Evolutionary conservation across 2,329 filamentous ascomycete genomes (phyloP), one percentile per base, ranked within the genome.

Genomic region (Exophiala calicioides): DNA sequence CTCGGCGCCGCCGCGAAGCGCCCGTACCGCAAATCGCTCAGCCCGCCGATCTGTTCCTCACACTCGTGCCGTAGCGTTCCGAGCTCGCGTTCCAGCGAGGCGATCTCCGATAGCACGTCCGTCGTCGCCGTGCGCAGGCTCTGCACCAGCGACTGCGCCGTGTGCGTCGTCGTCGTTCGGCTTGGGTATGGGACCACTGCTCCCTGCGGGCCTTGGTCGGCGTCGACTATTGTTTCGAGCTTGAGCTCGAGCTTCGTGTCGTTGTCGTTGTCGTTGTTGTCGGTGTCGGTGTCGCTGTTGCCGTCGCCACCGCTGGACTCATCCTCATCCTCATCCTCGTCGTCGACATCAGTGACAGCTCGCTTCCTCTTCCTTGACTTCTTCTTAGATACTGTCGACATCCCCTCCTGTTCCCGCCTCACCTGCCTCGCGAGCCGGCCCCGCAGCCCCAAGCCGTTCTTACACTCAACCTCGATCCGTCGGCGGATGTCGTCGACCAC

Each of bases 11-110:
- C 38, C 7, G 27, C 32, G 47, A 93, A 78, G 44, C 82, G 83
- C 27, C 90, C 89, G 60, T 93, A 91, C 34, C 87, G 82, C 44
- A 95, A 74, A 66, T 94, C 88, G 65, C 88, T 94, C 63, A 95
- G 71, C 36, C 79, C 81, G 23, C 85, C 85, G 12, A 93, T 78
- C 0, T 78, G 84, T 45, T 81, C 76, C 55, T 77, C 76, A 40
- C 93, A 77, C 8, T 80, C 78, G 3, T 77, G 72, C 4, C 86
- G 66, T 3, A 89, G 69, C 1, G 65, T 64, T 1, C 75, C 73
- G 42, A 85, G 81, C 56, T 91, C 84, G 24, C 77, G 71, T 57
- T 88, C 79, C 3, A 90, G 72, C 29, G 71, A 73, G 47, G 75
- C 71, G 44, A 91, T 80, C 61, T 93, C 85, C 15, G 74, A 74